Conservation (phyloP, 2,329 filamentous ascomycete genomes). For the Fusarium fujikuroi region DNA sequence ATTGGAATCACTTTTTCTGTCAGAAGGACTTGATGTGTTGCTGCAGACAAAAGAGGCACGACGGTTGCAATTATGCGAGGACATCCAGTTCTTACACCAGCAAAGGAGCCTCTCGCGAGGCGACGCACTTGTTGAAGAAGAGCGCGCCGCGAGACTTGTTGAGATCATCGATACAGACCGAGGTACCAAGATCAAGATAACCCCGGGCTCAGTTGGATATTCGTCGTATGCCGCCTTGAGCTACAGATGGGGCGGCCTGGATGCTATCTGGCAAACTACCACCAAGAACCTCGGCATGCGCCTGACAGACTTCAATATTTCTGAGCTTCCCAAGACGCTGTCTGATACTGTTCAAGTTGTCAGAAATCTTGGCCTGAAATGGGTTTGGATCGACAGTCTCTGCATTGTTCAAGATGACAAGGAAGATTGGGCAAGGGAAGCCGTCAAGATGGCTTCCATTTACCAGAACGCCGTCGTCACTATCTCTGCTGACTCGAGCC, state of each 20-base stretch:
- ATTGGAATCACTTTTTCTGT: rapidly evolving
- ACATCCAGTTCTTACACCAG: not conserved
- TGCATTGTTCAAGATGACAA: slow-evolving; percentile 6
- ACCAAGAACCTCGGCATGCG: not conserved
- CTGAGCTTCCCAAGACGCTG: not conserved
- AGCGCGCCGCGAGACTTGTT: not conserved
- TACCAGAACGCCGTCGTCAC: slow-evolving; percentile 11
- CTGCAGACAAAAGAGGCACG: not conserved
- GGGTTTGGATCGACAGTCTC: slow-evolving; percentile 6
- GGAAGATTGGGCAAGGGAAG: not conserved
- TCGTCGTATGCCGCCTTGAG: not conserved
- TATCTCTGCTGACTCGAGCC: not conserved
- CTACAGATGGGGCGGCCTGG: slow-evolving; percentile 3
- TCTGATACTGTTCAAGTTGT: not conserved
- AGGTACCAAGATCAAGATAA: not conserved
- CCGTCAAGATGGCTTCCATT: not conserved
- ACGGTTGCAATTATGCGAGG: not conserved
- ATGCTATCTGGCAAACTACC: slow-evolving; percentile 8
- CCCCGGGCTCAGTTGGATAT: not conserved
- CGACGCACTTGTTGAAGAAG: rapidly evolving
- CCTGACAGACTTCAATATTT: not conserved
- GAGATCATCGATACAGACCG: not conserved
- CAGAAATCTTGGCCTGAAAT: not conserved
- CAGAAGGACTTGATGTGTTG: rapidly evolving
- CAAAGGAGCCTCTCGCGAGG: too few species aligned